Evolutionary conservation across 2,329 filamentous ascomycete genomes (phyloP).

Genomic region (Neofusicoccum ribis): DNA sequence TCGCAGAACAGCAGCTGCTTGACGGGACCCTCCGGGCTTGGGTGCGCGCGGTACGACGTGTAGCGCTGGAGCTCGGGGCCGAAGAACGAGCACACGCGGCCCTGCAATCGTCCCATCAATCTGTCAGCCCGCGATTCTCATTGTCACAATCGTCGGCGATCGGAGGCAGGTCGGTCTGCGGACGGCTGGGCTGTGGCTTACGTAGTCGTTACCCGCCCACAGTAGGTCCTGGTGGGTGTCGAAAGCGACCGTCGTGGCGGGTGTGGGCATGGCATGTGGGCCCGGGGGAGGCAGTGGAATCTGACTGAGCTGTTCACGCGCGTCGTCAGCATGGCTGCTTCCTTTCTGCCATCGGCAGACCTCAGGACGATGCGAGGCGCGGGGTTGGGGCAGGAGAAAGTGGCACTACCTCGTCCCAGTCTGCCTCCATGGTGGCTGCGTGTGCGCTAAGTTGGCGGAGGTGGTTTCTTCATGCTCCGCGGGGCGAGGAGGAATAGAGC

Average conservation of each 20-base stretch:
- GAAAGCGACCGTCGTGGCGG: constrained; percentile 80
- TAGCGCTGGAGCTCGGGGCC: constrained; percentile 83
- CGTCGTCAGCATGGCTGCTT: neutral
- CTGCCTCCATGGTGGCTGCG: constrained; percentile 48
- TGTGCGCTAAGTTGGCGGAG: constrained; percentile 5
- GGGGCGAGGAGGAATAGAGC: neutral
- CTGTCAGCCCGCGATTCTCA: neutral
- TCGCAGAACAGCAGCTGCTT: constrained; percentile 90
- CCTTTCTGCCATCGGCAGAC: no score
- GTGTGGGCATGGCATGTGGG: constrained; percentile 67
- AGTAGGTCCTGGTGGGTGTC: constrained; percentile 86
- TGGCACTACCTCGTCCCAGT: constrained; percentile 50
- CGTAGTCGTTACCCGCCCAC: constrained; percentile 90
- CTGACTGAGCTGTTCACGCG: constrained; percentile 67
- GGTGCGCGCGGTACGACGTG: constrained; percentile 84
- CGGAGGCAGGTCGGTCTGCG: neutral
- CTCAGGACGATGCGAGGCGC: no score
- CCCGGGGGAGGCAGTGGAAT: constrained; percentile 78
- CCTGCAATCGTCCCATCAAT: constrained; percentile 53
- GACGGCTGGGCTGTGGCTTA: constrained; percentile 46
- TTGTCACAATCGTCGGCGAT: no score
- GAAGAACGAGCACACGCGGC: constrained; percentile 85
- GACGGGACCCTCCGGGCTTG: constrained; percentile 71
- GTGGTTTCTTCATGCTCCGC: constrained; percentile 16
- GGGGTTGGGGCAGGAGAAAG: no score